A percentile compares a stretch with the other conserved stretches of the same genome.
Evolutionary conservation across 2,329 filamentous ascomycete species (phyloP).

Genomic region (Aspergillus felis): DNA sequence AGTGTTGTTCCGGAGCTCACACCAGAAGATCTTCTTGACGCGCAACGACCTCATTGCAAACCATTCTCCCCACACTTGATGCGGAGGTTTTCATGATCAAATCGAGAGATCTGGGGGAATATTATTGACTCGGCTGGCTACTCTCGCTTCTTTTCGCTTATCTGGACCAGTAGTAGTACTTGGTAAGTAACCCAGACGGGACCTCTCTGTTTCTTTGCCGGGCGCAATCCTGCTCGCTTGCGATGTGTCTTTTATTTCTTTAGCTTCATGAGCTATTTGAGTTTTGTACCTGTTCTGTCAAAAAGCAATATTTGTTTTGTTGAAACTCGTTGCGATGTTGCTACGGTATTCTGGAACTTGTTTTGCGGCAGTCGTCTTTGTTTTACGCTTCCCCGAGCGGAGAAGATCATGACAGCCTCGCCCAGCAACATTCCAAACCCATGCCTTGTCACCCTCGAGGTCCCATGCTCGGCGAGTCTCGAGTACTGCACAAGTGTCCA

Average conservation of each 20-base stretch:
- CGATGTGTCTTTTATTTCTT: conserved; percentile 5
- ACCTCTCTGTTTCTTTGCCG: conserved; percentile 14
- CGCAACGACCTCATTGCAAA: conserved; percentile 14
- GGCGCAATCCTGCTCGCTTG: conserved; percentile 11
- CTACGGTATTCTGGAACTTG: not conserved
- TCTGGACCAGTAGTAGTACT: conserved; percentile 14
- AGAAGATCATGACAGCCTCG: not conserved
- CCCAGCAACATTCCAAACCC: not conserved
- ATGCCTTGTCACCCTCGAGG: not conserved
- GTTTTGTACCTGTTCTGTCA: not conserved
- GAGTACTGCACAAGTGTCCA: not conserved
- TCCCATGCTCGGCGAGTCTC: not conserved
- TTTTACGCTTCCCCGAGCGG: not conserved
- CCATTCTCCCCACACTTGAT: conserved; percentile 10
- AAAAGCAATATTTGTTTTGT: not conserved
- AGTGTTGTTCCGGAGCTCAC: conserved; percentile 17
- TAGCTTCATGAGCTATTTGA: not conserved
- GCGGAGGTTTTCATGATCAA: conserved; percentile 17
- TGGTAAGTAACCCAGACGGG: conserved; percentile 18
- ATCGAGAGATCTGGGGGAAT: conserved; percentile 22
- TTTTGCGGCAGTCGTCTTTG: not conserved
- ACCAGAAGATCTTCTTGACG: conserved; percentile 11
- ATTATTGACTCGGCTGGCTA: conserved; percentile 18
- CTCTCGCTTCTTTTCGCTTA: conserved; percentile 22
- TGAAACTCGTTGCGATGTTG: not conserved